Base-by-base conservation (phyloP, 140 eudicot genomes). In the Anethum foeniculum region DNA sequence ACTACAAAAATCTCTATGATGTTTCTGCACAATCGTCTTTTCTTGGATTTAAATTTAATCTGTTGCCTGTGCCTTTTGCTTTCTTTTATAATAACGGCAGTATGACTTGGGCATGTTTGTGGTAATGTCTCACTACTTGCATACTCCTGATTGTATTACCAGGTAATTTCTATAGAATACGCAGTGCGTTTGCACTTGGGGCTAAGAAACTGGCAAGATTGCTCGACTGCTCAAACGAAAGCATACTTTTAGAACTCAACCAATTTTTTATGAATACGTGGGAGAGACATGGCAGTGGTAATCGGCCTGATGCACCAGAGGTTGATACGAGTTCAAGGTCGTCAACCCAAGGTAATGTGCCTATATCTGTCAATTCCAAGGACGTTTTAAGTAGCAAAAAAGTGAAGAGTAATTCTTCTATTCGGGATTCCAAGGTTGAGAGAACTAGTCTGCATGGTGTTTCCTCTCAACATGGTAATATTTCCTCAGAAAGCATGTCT, bases 161-260 rank as follows among this genome's bases (percentile, higher is more conserved):
- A 92, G 97, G 97, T 79, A 93, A 93, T 15, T 93, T 89, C 65
- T 90, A 80, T 80, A 89, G 97, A 82, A 92, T 92, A 82, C 96
- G 97, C 30, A 92, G 97, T 82, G 97, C 97, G 1, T 89, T 93
- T 87, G 80, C 91, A 9, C 87, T 84, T 48, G 97, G 97, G 78
- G 96, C 96, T 14, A 89, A 93, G 81, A 86, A 86, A 81, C 85
- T 93, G 65, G 90, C 90, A 56, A 86, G 91, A 83, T 83, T 93
- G 77, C 96, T 93, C 3, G 90, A 90, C 73, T 87, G 97, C 82
- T 96, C 97, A 16, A 79, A 83, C 71, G 97, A 93, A 76, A 82
- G 86, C 43, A 71, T 93, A 3, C 86, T 86, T 68, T 73, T 73
- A 27, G 97, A 93, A 82, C 86, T 93, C 46, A 93, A 89, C 81